Conservation (phyloP, 352 stramenopile species). For the Phytophthora sp. region DNA sequence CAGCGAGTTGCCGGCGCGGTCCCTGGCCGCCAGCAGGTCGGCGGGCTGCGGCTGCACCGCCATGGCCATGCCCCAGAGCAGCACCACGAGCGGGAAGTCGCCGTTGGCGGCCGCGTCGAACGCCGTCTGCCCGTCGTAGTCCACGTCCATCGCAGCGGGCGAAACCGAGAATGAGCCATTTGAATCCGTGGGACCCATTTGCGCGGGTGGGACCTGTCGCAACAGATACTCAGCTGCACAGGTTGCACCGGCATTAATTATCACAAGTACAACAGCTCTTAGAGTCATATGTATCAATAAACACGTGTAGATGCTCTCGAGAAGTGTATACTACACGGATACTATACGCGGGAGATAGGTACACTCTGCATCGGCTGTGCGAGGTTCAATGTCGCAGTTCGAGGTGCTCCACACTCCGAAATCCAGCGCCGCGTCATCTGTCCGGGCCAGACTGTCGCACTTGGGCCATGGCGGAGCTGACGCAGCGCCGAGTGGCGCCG, state of each 20-base stretch:
- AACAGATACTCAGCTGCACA: too few species aligned
- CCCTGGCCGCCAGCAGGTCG: constrained; percentile 55
- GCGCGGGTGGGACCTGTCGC: too few species aligned
- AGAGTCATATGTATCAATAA: too few species aligned
- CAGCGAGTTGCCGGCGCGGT: constrained; percentile 58
- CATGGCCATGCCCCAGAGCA: constrained; percentile 88
- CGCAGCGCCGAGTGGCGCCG: constrained; percentile 54
- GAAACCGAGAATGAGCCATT: constrained; percentile 15
- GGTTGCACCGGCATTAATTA: too few species aligned
- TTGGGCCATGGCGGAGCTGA: constrained; percentile 45
- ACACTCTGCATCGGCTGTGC: too few species aligned
- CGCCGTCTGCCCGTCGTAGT: constrained; percentile 77
- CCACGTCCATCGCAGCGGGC: constrained; percentile 50
- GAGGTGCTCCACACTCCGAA: constrained; percentile 22
- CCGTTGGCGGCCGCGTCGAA: constrained; percentile 80
- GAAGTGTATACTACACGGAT: too few species aligned
- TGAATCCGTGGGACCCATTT: too few species aligned
- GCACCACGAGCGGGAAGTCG: constrained; percentile 85
- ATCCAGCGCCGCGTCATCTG: constrained; percentile 8
- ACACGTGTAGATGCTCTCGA: too few species aligned
- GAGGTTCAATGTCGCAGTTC: too few species aligned
- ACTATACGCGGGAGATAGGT: too few species aligned
- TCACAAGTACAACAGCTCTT: too few species aligned
- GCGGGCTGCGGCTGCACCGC: constrained; percentile 56
- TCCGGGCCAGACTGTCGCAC: too few species aligned